phyloP scores from a whole-genome alignment of 148 eudicot genomes.

The Mesembryanthemum crystallinum region DNA sequence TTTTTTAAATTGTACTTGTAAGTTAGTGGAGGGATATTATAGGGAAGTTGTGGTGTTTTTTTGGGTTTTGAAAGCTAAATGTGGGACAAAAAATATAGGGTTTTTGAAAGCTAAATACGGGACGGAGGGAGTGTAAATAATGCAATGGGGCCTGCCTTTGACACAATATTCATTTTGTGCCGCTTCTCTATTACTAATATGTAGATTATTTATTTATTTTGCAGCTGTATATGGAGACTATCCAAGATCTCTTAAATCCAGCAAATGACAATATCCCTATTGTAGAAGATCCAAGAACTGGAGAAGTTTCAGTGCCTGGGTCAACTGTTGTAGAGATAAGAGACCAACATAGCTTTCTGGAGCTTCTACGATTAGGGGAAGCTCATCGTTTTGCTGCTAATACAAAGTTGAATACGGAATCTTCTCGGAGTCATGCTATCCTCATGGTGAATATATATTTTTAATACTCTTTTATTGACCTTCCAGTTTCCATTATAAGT shows the following conservation, averaged over 20 bases:
- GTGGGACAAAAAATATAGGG: too few relatives aligned
- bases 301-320: constrained; percentile 90
- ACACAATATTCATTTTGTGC: background rate
- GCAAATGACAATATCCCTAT: constrained; percentile 88
- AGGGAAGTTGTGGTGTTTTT: too few relatives aligned
- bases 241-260: constrained; percentile 90
- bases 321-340: constrained; percentile 74
- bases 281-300: constrained; percentile 81
- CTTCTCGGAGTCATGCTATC: constrained; percentile 94
- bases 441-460: constrained; percentile 52
- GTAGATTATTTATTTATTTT: background rate
- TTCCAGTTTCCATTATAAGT: background rate
- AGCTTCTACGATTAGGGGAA: constrained; percentile 76
- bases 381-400: constrained; percentile 89
- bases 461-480: background rate
- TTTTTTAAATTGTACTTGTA: too few relatives aligned
- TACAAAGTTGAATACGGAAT: constrained; percentile 91
- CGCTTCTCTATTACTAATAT: background rate
- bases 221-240: constrained; percentile 95
- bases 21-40: too few relatives aligned
- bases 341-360: constrained; percentile 66
- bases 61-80: too few relatives aligned
- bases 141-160: background rate
- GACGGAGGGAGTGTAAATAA: too few relatives aligned
- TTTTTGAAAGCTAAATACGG: too few relatives aligned